Conservation (phyloP, 805 yeast species). For the Yamadazyma kitorensis region DNA sequence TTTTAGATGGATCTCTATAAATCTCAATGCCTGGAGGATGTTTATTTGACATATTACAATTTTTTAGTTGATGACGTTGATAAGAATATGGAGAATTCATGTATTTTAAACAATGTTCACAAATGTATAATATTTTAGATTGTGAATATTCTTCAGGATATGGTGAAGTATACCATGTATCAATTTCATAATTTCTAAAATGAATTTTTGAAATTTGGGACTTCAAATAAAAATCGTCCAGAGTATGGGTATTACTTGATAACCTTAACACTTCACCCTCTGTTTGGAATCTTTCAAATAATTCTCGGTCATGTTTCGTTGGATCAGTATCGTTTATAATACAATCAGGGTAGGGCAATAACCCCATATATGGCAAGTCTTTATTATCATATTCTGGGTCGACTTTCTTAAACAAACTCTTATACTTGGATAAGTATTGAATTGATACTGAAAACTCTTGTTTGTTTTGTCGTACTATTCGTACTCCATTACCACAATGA, state of each 20-base stretch:
- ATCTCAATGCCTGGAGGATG: conserved; percentile 64
- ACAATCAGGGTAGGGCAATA: conserved; percentile 56
- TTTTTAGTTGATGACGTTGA: conserved; percentile 67
- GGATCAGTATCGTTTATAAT: conserved; percentile 64
- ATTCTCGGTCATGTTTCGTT: conserved; percentile 43
- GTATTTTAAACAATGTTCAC: conserved; percentile 83
- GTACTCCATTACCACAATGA: not conserved
- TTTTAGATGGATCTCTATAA: conserved; percentile 29
- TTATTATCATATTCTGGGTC: conserved; percentile 14
- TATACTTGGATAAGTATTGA: conserved; percentile 2
- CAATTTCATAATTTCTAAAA: conserved; percentile 70
- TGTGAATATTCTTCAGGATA: conserved; percentile 83
- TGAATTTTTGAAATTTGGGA: conserved; percentile 59
- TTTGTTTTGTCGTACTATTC: not conserved
- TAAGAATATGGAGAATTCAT: conserved; percentile 65
- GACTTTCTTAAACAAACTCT: conserved; percentile 2
- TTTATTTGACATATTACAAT: conserved; percentile 50
- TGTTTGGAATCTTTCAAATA: conserved; percentile 43
- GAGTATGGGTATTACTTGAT: not conserved
- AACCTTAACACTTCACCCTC: conserved; percentile 36
- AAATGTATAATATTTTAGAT: conserved; percentile 62
- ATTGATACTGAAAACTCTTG: conserved; percentile 1
- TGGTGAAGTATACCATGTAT: conserved; percentile 92
- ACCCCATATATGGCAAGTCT: conserved; percentile 65
- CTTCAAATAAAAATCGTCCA: conserved; percentile 7